Evolutionary conservation across 1,284 basidiomycete genomes (phyloP).

Genomic region (Irpex sp.): DNA sequence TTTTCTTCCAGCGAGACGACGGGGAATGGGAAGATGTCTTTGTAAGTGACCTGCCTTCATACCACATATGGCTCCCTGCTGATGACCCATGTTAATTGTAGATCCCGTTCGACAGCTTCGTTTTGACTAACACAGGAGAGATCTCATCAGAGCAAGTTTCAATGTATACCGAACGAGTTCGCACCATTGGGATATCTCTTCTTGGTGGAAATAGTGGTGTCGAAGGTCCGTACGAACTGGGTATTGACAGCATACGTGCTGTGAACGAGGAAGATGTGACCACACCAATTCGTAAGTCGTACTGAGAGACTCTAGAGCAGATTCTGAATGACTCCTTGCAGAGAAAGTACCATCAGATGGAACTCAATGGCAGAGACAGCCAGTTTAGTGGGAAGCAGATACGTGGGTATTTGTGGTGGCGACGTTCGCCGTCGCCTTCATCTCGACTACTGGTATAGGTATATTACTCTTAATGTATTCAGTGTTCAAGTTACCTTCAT

Average conservation of each 20-base stretch:
- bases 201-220: conserved; percentile 75
- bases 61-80: conserved; percentile 1
- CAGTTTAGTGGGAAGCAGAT: conserved; percentile 12
- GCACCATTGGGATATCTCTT: conserved; percentile 81
- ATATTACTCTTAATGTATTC: not conserved
- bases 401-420: not conserved
- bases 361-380: conserved; percentile 25
- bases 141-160: conserved; percentile 62
- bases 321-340: not conserved
- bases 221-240: conserved; percentile 71
- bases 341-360: conserved; percentile 29
- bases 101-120: conserved; percentile 82
- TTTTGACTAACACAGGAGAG: conserved; percentile 81
- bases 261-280: conserved; percentile 53
- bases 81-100: conserved; percentile 26
- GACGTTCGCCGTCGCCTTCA: not conserved
- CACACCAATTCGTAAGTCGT: conserved; percentile 33
- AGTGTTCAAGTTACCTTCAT: too few relatives aligned
- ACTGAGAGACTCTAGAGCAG: not conserved
- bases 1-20: conserved; percentile 71
- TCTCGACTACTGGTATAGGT: not conserved
- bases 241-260: conserved; percentile 67
- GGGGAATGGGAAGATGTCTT: conserved; percentile 84
- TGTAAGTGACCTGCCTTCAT: conserved; percentile 40
- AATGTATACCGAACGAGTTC: conserved; percentile 74